Evolutionary conservation across 2,329 filamentous ascomycete genomes (phyloP), one percentile per base, ranked within the genome.

Genomic region (Amesomyces nigricolor): DNA sequence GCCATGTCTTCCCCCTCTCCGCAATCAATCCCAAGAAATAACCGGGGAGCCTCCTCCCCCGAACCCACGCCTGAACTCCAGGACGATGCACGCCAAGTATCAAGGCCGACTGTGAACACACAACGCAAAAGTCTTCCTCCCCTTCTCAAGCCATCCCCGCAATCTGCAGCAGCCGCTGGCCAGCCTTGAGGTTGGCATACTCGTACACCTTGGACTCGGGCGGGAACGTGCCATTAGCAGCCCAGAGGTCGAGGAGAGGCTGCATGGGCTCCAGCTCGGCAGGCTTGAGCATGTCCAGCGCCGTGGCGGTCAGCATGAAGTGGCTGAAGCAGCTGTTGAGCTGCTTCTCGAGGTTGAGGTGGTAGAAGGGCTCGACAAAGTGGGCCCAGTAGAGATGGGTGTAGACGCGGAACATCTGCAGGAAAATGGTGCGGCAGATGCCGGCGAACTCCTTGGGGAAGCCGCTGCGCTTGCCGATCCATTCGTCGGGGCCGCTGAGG

Each of bases 331-430:
- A 86, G 69, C 83, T 87, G 73, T 88, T 88, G 56, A 88, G 75
- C 64, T 86, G 83, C 64, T 86, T 82, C 66, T 82, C 79, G 26
- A 82, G 72, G 71, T 83, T 86, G 60, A 88, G 78, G 66, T 88
- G 83, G 72, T 85, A 87, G 71, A 87, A 87, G 7, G 85, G 85
- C 57, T 86, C 83, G 61, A 82, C 72, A 71, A 85, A 95, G 72
- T 95, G 89, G 58, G 88, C 86, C 76, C 91, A 91, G 75, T 95
- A 95, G 59, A 95, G 82, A 72, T 95, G 89, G 45, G 89, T 87
- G 67, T 95, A 95, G 63, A 92, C 89, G 55, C 89, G 85, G 75
- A 95, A 92, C 83, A 95, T 94, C 72, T 92, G 89, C 66, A 88
- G 84, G 74, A 92, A 88, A 63, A 91, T 90, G 44, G 83, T 82